phyloP scores from a whole-genome alignment of 371 early-diverging fungal genomes.

The Sporodiniella umbellata region DNA sequence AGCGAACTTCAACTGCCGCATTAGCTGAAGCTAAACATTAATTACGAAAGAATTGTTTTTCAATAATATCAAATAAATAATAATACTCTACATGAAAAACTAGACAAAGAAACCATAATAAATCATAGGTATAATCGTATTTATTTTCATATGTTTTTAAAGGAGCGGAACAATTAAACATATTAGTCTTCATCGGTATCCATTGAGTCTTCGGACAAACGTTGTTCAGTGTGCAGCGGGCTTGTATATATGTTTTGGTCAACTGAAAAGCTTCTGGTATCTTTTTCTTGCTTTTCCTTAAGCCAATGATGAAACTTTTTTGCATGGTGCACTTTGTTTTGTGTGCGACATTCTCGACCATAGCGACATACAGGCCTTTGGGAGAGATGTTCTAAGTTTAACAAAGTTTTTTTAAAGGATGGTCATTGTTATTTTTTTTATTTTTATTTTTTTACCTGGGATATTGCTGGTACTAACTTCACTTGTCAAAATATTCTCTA shows the following conservation, averaged over 20 bases:
- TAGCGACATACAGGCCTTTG: constrained; percentile 30
- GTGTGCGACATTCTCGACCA: constrained; percentile 42
- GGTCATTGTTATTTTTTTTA: background rate
- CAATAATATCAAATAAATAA: background rate
- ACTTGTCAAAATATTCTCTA: constrained; percentile 17
- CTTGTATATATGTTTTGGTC: background rate
- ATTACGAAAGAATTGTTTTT: background rate
- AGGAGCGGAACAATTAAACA: background rate
- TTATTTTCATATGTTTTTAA: no score
- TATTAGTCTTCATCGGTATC: constrained; percentile 10
- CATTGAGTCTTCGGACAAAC: constrained; percentile 11
- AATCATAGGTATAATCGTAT: background rate
- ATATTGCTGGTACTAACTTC: background rate
- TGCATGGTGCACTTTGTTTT: constrained; percentile 31
- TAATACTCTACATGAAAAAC: background rate
- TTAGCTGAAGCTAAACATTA: background rate
- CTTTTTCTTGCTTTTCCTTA: background rate
- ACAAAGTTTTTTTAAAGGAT: background rate
- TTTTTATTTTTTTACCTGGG: constrained; percentile 12
- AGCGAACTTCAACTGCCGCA: background rate
- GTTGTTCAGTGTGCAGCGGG: no score
- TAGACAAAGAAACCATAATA: background rate
- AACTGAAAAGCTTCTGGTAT: background rate
- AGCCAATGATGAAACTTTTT: constrained; percentile 45
- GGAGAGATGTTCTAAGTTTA: constrained; percentile 7